A percentile compares a stretch with the other conserved stretches of the same genome.
Conservation (phyloP, 2,329 filamentous ascomycete genomes). For the Hortaea sp. region DNA sequence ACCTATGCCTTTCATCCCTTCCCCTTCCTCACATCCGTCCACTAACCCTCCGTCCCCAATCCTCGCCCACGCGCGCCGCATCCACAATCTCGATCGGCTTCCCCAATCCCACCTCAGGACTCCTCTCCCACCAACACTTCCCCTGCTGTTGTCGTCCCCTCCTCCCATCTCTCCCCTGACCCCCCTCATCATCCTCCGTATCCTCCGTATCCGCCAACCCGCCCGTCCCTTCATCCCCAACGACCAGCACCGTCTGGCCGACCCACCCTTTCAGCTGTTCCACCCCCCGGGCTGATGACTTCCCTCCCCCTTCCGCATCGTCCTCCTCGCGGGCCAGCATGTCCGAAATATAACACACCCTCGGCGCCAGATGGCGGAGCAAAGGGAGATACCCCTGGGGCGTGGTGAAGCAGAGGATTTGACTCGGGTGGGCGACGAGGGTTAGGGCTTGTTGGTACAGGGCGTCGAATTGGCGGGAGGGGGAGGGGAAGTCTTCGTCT, state of each 20-base stretch:
- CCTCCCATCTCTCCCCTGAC: constrained; percentile 54
- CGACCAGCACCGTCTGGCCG: constrained; percentile 50
- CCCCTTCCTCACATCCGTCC: constrained; percentile 30
- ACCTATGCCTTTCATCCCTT: too few species aligned
- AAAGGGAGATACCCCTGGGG: constrained; percentile 77
- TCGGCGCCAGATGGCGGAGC: constrained; percentile 72
- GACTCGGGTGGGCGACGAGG: constrained; percentile 73
- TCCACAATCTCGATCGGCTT: constrained; percentile 85
- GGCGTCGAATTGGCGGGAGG: constrained; percentile 58
- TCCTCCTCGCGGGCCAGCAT: constrained; percentile 28
- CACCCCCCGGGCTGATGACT: constrained; percentile 45
- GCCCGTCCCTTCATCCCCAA: constrained; percentile 64
- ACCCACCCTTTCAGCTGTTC: constrained; percentile 54
- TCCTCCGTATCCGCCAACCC: constrained; percentile 75
- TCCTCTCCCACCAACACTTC: constrained; percentile 68
- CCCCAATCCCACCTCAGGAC: constrained; percentile 74
- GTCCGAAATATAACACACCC: constrained; percentile 77
- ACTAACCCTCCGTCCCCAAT: constrained; percentile 72
- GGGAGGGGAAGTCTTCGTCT: constrained; percentile 5
- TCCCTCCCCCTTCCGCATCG: too few species aligned
- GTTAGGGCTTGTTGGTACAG: constrained; percentile 69
- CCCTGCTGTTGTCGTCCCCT: constrained; percentile 72
- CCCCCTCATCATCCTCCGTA: constrained; percentile 45
- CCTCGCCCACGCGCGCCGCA: constrained; percentile 67
- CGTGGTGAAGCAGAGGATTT: constrained; percentile 82